These are phyloP conservation scores for Pachyrhizus erosus DNA, from an alignment of 306 rosid genomes.

Conservation along the genomic window DNA sequence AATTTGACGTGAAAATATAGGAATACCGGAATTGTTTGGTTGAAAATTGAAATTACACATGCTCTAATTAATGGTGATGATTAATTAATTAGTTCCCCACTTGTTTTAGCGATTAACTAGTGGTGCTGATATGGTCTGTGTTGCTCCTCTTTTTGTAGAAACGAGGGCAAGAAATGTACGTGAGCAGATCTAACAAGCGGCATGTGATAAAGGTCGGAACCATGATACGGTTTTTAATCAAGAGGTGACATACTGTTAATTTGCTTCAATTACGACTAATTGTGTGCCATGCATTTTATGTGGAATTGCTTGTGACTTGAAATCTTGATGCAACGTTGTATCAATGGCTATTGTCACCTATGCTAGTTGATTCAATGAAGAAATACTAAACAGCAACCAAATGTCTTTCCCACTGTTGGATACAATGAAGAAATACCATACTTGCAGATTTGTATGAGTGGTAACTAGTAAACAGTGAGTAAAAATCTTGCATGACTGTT, in stretches of 20 bases:
- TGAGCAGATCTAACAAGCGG: conserved; percentile 69
- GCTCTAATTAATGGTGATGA: neutral
- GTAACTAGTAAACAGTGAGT: neutral
- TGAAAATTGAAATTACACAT: neutral
- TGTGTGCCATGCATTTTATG: neutral
- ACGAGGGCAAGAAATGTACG: conserved; percentile 62
- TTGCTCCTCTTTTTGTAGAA: conserved; percentile 56
- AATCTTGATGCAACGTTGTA: neutral
- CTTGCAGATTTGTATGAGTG: neutral
- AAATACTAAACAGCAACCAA: neutral
- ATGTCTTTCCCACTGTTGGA: neutral
- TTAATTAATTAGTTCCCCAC: neutral
- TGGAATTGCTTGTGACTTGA: neutral
- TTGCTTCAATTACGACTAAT: conserved; percentile 4
- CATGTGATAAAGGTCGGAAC: conserved; percentile 86
- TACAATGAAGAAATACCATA: neutral
- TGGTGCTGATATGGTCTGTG: conserved; percentile 10
- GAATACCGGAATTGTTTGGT: too few species aligned
- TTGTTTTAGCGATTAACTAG: neutral
- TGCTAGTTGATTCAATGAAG: neutral
- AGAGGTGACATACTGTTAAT: conserved; percentile 68
- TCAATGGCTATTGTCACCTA: neutral
- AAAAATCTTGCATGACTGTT: neutral
- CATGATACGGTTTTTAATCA: conserved; percentile 69
- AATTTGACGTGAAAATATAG: too few species aligned